These are phyloP conservation scores for Hypomyces perniciosus DNA, from an alignment of 2,329 filamentous ascomycete species.

Conservation along the genomic window DNA sequence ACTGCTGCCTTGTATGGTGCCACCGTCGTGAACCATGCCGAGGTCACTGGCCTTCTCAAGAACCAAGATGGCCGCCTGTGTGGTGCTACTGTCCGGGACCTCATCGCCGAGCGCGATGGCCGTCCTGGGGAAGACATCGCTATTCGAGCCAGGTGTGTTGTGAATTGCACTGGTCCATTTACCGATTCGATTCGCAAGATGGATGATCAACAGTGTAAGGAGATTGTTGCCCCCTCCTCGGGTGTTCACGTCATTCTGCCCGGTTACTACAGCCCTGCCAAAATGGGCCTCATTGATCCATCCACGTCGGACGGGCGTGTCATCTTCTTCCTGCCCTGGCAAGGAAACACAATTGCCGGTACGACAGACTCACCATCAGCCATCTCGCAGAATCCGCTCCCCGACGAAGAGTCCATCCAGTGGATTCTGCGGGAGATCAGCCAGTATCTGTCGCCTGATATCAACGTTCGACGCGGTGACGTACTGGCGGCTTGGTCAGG, in stretches of 20 bases:
- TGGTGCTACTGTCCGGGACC: slow-evolving; percentile 67
- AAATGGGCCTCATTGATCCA: slow-evolving; percentile 85
- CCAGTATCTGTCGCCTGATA: slow-evolving; percentile 75
- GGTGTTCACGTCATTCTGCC: slow-evolving; percentile 84
- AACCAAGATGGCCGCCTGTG: slow-evolving; percentile 66
- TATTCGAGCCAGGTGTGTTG: slow-evolving; percentile 72
- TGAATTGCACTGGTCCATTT: slow-evolving; percentile 87
- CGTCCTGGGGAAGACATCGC: slow-evolving; percentile 54
- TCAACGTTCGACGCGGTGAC: slow-evolving; percentile 77
- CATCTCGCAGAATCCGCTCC: slow-evolving; percentile 67
- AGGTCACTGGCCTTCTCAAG: slow-evolving; percentile 72
- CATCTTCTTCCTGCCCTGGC: slow-evolving; percentile 91
- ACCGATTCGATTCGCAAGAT: slow-evolving; percentile 80
- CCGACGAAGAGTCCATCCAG: slow-evolving; percentile 76
- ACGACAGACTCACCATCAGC: slow-evolving; percentile 75
- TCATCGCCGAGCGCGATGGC: slow-evolving; percentile 60
- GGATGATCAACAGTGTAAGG: slow-evolving; percentile 64
- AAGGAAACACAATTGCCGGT: slow-evolving; percentile 85
- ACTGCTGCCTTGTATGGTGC: slow-evolving; percentile 82
- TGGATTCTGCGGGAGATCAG: slow-evolving; percentile 84
- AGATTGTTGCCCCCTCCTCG: slow-evolving; percentile 79
- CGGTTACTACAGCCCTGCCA: slow-evolving; percentile 76
- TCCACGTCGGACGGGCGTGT: slow-evolving; percentile 82
- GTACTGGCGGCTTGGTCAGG: slow-evolving; percentile 89
- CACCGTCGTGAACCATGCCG: slow-evolving; percentile 76